A percentile compares a stretch with the other conserved stretches of the same genome.
Evolutionary conservation across 2,329 filamentous ascomycete species (phyloP).

Genomic region (Talaromyces sp.): DNA sequence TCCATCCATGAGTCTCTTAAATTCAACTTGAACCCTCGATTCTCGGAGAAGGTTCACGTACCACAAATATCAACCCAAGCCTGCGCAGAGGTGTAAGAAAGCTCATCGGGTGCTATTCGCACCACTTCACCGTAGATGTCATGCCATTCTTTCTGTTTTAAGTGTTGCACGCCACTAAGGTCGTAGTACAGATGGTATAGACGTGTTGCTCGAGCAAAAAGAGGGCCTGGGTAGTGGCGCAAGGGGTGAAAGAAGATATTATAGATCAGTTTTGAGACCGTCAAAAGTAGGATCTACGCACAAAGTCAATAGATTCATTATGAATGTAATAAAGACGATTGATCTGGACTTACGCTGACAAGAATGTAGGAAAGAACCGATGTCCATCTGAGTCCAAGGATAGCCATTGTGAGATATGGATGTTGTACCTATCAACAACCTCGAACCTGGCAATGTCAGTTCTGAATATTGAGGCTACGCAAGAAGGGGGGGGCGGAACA

Average conservation of each 20-base stretch:
- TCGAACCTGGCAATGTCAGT: neutral
- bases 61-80: constrained; percentile 39
- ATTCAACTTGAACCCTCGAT: neutral
- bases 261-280: neutral
- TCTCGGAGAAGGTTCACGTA: constrained; percentile 26
- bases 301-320: neutral
- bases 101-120: constrained; percentile 40
- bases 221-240: constrained; percentile 8
- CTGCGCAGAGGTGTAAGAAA: constrained; percentile 39
- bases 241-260: neutral
- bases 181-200: constrained; percentile 14
- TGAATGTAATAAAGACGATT: no score
- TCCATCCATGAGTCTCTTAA: neutral
- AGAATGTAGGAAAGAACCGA: neutral
- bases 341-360: neutral
- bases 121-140: constrained; percentile 36
- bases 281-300: neutral
- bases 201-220: constrained; percentile 10
- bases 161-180: constrained; percentile 24
- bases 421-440: neutral
- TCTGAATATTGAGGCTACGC: neutral
- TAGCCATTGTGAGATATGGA: neutral
- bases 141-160: constrained; percentile 27
- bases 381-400: neutral
- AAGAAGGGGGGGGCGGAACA: neutral